Base-by-base conservation (phyloP, 805 yeast species). In the Torulaspora franciscae region DNA sequence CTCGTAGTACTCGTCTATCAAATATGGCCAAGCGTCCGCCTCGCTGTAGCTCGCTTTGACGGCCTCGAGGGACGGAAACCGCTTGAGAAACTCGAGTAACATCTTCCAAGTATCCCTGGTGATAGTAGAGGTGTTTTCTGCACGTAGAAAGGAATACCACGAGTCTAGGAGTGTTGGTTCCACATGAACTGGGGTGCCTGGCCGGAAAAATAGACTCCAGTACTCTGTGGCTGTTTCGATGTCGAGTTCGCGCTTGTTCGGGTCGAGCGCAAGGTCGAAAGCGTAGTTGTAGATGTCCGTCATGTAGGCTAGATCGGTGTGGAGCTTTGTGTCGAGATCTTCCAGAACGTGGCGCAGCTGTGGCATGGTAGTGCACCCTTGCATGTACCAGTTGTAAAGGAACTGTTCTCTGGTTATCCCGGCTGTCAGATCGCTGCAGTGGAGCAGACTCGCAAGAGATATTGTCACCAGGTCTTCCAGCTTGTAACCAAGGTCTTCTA, bases 1-100 rank as follows among this genome's bases (percentile, higher is more conserved):
- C 51, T 84, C 95, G 17, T 87, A 84, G 59, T 78, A 91, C 47
- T 81, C 87, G 62, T 91, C 99, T 52, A 91, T 79, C 13, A 87
- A 69, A 43, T 85, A 78, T 4, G 98, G 99, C 98, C 98, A 91
- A 0, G 96, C 85, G 19, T 84, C 89, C 54, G 77, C 75, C 51
- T 83, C 93, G 55, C 84, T 90, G 63, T 89, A 90, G 2, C 64
- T 66, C 2, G 45, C 35, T 11, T 66, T 65, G 4, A 91, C 68
- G 1, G 58, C 50, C 0, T 84, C 78, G 47, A 86, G 85, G 13
- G 61, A 50, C 1, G 77, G 64, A 47, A 72, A 72, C 48, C 76
- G 76, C 43, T 68, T 64, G 44, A 83, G 64, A 56, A 89, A 87
- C 45, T 80, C 79, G 43, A 74, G 74, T 45, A 85, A 68, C 97